A percentile compares a stretch with the other conserved stretches of the same genome.
Evolutionary conservation across 169 alveolate genomes (phyloP).

Genomic region (Cryptosporidium ryanae): DNA sequence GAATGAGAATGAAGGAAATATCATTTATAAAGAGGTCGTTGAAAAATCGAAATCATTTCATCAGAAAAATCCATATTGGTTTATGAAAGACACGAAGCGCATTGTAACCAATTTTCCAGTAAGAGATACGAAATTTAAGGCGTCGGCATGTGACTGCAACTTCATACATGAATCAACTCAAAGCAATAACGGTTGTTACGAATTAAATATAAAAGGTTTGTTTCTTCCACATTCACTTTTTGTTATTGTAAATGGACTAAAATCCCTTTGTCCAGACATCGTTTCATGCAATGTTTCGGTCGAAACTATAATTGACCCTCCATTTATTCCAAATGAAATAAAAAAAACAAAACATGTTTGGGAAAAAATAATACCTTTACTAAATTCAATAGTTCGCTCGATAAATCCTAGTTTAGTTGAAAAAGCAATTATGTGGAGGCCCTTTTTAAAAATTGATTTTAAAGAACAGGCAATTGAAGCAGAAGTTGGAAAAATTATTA

Average conservation of each 20-base stretch:
- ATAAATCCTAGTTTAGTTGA: slow-evolving; percentile 28
- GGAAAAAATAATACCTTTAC: slow-evolving; percentile 36
- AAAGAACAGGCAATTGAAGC: not conserved
- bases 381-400: slow-evolving; percentile 4
- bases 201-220: slow-evolving; percentile 57
- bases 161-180: slow-evolving; percentile 22
- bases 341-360: slow-evolving; percentile 7
- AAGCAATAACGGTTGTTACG: slow-evolving; percentile 45
- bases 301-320: slow-evolving; percentile 55
- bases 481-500: not conserved
- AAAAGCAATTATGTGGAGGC: slow-evolving; percentile 18
- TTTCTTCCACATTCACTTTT: slow-evolving; percentile 41
- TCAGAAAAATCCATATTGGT: slow-evolving; percentile 43
- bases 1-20: not conserved
- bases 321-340: slow-evolving; percentile 43
- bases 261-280: slow-evolving; percentile 42
- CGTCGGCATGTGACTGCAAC: slow-evolving; percentile 55
- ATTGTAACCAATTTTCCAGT: slow-evolving; percentile 57
- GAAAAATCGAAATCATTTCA: not conserved
- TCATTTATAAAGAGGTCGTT: not conserved
- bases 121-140: slow-evolving; percentile 55
- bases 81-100: slow-evolving; percentile 51
- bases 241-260: slow-evolving; percentile 45
- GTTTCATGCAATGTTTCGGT: slow-evolving; percentile 4
- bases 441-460: slow-evolving; percentile 12